Evolutionary conservation across 164 flowering plant species (phyloP).

Genomic region (Warburgia ugandensis): DNA sequence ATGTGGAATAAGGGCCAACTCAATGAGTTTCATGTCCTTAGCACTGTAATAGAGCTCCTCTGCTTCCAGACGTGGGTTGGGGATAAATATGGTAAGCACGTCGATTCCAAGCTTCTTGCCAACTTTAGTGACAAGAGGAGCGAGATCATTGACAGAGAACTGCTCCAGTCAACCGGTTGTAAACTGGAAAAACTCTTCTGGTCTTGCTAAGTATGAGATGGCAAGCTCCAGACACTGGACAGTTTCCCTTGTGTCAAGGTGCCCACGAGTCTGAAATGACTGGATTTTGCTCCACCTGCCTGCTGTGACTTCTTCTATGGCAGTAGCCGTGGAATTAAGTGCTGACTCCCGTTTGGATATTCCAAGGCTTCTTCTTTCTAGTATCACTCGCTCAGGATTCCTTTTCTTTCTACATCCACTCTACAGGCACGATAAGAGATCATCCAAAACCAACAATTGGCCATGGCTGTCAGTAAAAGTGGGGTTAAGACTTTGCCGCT

Average conservation of each 20-base stretch:
- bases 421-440: too few relatives aligned
- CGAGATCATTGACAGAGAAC: conserved; percentile 89
- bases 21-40: conserved; percentile 85
- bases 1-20: conserved; percentile 85
- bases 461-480: too few relatives aligned
- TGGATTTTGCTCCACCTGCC: too few relatives aligned
- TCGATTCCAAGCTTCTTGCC: conserved; percentile 83
- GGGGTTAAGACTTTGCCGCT: too few relatives aligned
- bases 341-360: too few relatives aligned
- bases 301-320: too few relatives aligned
- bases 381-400: too few relatives aligned
- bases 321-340: too few relatives aligned
- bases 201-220: conserved; percentile 78
- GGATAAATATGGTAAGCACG: conserved; percentile 64
- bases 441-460: too few relatives aligned
- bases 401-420: too few relatives aligned
- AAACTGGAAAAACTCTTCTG: conserved; percentile 88
- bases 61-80: conserved; percentile 95
- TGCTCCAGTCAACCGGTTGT: conserved; percentile 98
- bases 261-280: conserved; percentile 78
- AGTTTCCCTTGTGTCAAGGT: conserved; percentile 95
- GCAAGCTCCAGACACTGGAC: conserved; percentile 96
- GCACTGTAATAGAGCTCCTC: conserved; percentile 98
- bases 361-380: too few relatives aligned
- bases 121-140: conserved; percentile 74